Evolutionary conservation across 73 alveolate species (phyloP), one percentile per base, ranked within the genome.

Genomic region (Blepharisma japonicum): DNA sequence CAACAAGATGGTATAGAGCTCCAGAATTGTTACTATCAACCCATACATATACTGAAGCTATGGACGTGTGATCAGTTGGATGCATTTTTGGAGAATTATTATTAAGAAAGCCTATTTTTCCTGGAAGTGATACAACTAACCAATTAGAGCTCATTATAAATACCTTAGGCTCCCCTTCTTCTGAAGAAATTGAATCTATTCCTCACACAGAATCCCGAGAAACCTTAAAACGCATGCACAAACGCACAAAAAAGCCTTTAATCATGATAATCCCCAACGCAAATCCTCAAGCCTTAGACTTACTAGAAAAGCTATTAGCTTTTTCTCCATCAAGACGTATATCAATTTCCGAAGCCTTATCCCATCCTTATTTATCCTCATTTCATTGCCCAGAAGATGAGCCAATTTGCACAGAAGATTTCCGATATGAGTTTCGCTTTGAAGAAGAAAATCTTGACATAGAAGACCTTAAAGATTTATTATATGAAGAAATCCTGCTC

Each of bases 61-160:
- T 90, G 7, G 97, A 90, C 56, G 87, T 90, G 51, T 94, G 99
- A 98, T 85, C 96, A 4, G 97, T 90, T 4, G 99, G 98, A 9
- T 94, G 99, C 81, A 89, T 90, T 45, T 89, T 94, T 68, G 99
- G 97, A 45, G 99, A 94, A 81, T 71, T 94, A 55, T 66, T 94
- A 68, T 71, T 87, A 51, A 86, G 95, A 82, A 90, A 86, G 71
- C 91, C 89, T 20, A 78, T 95, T 32, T 86, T 95, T 25, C 98
- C 98, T 32, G 99, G 98, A 66, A 81, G 80, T 46, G 86, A 90
- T 79, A 78, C 11, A 0, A 47, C 27, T 45, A 86, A 88, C 21
- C 93, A 95, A 81, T 71, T 95, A 25, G 92, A 93, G 70, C 82
- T 93, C 55, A 95, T 95, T 18, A 87, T 94, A 39, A 91, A 91